Base-by-base conservation (phyloP, 1,139 yeast species). In the Saccharomyces hybrid region DNA sequence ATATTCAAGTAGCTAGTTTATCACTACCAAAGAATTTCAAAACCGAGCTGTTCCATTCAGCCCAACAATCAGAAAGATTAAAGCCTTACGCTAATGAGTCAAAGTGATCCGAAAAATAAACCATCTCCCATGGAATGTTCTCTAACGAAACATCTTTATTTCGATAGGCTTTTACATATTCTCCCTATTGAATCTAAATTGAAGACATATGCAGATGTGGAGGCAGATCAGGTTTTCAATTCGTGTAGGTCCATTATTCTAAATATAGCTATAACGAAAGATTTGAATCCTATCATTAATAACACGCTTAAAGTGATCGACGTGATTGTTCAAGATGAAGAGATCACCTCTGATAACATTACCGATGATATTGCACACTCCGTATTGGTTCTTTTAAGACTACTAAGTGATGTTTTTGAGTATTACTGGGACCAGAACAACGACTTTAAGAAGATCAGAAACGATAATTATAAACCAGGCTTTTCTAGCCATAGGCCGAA, bases 401-500 rank as follows among this genome's bases (percentile, higher is more conserved):
- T 68, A 48, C 41, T 67, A 28, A 60, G 66, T 38, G 71, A 68
- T 55, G 56, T 59, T 11, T 53, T 63, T 49, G 71, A 67, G 54
- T 59, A 60, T 31, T 59, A 56, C 47, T 68, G 71, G 71, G 66
- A 60, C 24, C 29, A 47, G 7, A 49, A 53, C 11, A 64, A 58
- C 52, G 44, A 48, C 32, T 26, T 57, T 51, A 34, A 49, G 9
- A 49, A 26, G 27, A 44, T 49, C 47, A 32, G 55, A 52, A 51
- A 50, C 16, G 49, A 51, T 47, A 29, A 32, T 44, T 24, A 27
- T 19, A 11, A 32, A 49, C 38, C 50, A 41, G 71, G 71, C 2
- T 67, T 62, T 53, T 60, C 71, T n/a, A 62, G 64, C 1, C 64
- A 64, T 51, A 61, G 64, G 49, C 62, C 66, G 7, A 58, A 62